Conservation (phyloP, 192 early-diverging fungal species). For the Ambispora gerdemannii region DNA sequence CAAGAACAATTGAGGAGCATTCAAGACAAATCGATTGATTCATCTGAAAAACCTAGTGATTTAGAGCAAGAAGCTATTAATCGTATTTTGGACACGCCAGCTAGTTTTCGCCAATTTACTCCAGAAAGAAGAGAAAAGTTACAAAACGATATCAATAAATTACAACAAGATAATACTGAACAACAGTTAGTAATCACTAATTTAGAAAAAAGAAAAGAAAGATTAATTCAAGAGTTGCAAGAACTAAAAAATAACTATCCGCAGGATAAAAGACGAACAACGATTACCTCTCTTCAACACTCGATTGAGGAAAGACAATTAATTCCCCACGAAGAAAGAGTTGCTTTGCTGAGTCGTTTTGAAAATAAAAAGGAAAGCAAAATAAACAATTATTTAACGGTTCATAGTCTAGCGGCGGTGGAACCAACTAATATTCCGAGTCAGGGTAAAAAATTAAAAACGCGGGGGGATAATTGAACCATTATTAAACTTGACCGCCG, state of each 20-base stretch:
- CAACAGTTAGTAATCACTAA: slow-evolving; percentile 15
- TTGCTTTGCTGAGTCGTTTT: slow-evolving; percentile 5
- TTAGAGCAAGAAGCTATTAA: slow-evolving; percentile 17
- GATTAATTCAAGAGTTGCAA: slow-evolving; percentile 7
- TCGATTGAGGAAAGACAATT: slow-evolving; percentile 17
- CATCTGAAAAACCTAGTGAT: not conserved
- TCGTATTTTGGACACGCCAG: not conserved
- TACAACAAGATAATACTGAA: not conserved
- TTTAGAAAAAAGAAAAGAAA: slow-evolving; percentile 3
- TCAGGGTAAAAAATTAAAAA: slow-evolving; percentile 19
- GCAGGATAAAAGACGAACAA: not conserved
- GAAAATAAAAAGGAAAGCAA: slow-evolving; percentile 21
- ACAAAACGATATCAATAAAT: not conserved
- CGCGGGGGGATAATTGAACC: not conserved
- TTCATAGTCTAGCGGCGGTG: not conserved
- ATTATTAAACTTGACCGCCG: slow-evolving; percentile 7
- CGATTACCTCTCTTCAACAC: not conserved
- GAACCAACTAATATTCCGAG: slow-evolving; percentile 21
- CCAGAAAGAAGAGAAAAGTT: not conserved
- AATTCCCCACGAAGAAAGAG: slow-evolving; percentile 18
- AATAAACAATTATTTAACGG: slow-evolving; percentile 15
- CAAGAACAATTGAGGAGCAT: not conserved
- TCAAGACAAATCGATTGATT: not conserved
- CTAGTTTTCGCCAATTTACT: slow-evolving; percentile 6
- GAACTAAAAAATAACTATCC: slow-evolving; percentile 14